A percentile compares a stretch with the other conserved stretches of the same genome.
These are phyloP conservation scores for Schizothecium vesticola DNA, from an alignment of 495 filamentous ascomycete genomes.

Conservation along the genomic window DNA sequence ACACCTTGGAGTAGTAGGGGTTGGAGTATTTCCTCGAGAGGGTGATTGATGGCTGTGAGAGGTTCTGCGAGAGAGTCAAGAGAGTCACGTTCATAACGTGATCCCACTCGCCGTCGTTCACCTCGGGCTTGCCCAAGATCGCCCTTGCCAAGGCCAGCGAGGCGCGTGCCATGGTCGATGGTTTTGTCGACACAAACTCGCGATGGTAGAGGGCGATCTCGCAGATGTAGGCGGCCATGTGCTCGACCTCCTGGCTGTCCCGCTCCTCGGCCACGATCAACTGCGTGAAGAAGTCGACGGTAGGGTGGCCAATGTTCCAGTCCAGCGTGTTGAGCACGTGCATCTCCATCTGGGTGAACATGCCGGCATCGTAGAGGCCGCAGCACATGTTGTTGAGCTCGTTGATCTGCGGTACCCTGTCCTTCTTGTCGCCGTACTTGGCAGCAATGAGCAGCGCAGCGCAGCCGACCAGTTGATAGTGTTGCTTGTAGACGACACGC, in stretches of 20 bases:
- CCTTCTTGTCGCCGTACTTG: conserved; percentile 98
- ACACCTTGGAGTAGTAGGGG: conserved; percentile 73
- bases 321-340: conserved; percentile 96
- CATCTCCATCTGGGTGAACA: conserved; percentile 99
- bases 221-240: conserved; percentile 88
- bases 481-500: conserved; percentile 97
- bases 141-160: conserved; percentile 80
- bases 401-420: conserved; percentile 88
- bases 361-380: conserved; percentile 94
- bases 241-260: conserved; percentile 82
- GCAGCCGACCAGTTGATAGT: conserved; percentile 97
- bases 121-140: conserved; percentile 75
- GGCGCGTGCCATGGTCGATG: conserved; percentile 83
- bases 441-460: conserved; percentile 92
- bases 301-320: conserved; percentile 90
- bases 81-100: conserved; percentile 72
- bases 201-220: conserved; percentile 94
- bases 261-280: conserved; percentile 60
- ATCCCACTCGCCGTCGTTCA: conserved; percentile 72
- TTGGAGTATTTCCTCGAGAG: conserved; percentile 84
- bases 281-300: conserved; percentile 87
- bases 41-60: conserved; percentile 81
- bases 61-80: conserved; percentile 77
- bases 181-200: conserved; percentile 86
- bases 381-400: conserved; percentile 99